Percentiles rank a stretch among this genome's conserved stretches.
These are phyloP conservation scores for Phylloporus sp. DNA, from an alignment of 1,284 basidiomycete species.

Conservation along the genomic window DNA sequence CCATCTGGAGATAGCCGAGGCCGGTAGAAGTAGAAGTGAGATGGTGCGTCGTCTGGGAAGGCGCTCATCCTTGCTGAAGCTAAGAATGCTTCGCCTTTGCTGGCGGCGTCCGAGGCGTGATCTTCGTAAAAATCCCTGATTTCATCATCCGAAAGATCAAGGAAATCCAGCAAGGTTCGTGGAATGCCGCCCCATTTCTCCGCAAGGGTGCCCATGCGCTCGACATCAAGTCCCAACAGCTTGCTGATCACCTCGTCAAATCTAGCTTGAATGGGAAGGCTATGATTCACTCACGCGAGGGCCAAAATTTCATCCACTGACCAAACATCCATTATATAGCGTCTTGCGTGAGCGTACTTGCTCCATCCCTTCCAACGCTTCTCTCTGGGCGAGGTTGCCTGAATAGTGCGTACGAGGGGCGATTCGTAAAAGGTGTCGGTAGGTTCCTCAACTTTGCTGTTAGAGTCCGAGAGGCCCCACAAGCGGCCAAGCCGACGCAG, in stretches of 20 bases:
- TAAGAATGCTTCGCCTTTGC: neutral
- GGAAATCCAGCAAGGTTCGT: neutral
- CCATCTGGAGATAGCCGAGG: neutral
- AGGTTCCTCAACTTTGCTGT: neutral
- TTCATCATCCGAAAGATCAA: neutral
- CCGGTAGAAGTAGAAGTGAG: neutral
- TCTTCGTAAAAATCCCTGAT: neutral
- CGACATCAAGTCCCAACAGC: neutral
- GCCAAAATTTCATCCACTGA: neutral
- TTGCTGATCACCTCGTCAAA: neutral
- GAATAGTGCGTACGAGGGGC: neutral
- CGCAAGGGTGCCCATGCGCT: neutral
- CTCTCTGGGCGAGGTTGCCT: neutral
- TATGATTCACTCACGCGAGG: neutral
- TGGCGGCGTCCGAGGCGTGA: neutral
- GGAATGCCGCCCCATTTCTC: neutral
- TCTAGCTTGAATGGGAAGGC: no score
- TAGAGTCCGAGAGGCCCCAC: constrained; percentile 1
- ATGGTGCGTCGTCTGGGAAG: neutral
- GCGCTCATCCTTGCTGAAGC: neutral
- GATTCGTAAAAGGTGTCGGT: neutral
- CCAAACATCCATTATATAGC: neutral
- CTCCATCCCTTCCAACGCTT: neutral
- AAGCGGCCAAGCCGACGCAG: neutral
- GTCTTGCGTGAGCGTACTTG: neutral